Percentiles rank a stretch among this genome's conserved stretches.
Conservation (phyloP, 768 basidiomycete species). For the Stropharia rugosoannulata region DNA sequence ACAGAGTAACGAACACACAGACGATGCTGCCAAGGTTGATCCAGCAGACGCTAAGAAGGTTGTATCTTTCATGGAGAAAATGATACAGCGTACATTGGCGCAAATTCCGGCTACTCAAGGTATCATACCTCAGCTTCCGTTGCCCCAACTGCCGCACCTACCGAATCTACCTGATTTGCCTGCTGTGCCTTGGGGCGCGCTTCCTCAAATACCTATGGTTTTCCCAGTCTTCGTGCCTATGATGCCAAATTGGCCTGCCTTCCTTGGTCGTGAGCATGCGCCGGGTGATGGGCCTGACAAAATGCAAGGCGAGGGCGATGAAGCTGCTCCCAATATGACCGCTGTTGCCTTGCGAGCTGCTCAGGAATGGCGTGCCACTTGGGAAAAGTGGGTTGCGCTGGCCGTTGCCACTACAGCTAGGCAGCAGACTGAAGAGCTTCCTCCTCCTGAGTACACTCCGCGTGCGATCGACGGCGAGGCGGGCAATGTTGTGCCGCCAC, state of each 20-base stretch:
- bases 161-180: slow-evolving; percentile 71
- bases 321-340: slow-evolving; percentile 35
- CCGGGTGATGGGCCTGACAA: slow-evolving; percentile 23
- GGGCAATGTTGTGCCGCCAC: slow-evolving; percentile 9
- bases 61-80: slow-evolving; percentile 60
- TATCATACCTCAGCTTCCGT: slow-evolving; percentile 44
- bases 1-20: slow-evolving; percentile 14
- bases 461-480: slow-evolving; percentile 33
- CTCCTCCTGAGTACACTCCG: slow-evolving; percentile 76
- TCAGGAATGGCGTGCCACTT: slow-evolving; percentile 66
- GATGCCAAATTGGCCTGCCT: slow-evolving; percentile 61
- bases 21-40: slow-evolving; percentile 14
- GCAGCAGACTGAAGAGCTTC: slow-evolving; percentile 46
- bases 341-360: slow-evolving; percentile 46
- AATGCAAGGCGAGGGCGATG: slow-evolving; percentile 30
- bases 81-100: slow-evolving; percentile 74
- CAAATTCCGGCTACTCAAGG: slow-evolving; percentile 60
- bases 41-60: slow-evolving; percentile 45
- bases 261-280: slow-evolving; percentile 50
- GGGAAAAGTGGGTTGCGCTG: slow-evolving; percentile 75
- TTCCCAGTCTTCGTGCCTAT: slow-evolving; percentile 79
- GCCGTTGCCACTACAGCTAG: slow-evolving; percentile 48
- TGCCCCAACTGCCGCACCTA: slow-evolving; percentile 46
- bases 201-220: slow-evolving; percentile 71
- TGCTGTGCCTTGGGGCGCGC: slow-evolving; percentile 56